Evolutionary conservation across 495 filamentous ascomycete species (phyloP).

Genomic region (Pseudotulostoma volvatum): DNA sequence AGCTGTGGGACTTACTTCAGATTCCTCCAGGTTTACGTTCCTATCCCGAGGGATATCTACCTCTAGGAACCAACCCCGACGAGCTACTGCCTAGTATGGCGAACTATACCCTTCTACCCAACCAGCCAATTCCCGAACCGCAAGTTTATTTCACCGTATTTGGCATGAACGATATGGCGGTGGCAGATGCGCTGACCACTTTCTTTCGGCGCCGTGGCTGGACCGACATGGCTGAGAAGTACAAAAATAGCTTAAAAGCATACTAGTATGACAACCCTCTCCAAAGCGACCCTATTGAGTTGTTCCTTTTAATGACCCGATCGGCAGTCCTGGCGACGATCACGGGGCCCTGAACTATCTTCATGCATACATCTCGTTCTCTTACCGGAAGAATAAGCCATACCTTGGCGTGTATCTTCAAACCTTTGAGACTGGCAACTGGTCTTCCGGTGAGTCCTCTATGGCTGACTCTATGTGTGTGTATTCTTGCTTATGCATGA

Average conservation of each 20-base stretch:
- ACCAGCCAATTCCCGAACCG: slow-evolving; percentile 5
- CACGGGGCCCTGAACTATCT: slow-evolving; percentile 1
- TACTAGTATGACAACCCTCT: no score
- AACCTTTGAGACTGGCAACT: no score
- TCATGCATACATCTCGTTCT: slow-evolving; percentile 8
- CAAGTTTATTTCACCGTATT: slow-evolving; percentile 7
- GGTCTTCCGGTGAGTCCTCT: no score
- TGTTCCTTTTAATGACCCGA: neutral
- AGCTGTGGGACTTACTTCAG: slow-evolving; percentile 8
- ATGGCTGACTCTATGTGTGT: no score
- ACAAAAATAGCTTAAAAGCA: slow-evolving; percentile 2
- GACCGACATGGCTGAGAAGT: slow-evolving; percentile 1
- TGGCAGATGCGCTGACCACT: slow-evolving; percentile 3
- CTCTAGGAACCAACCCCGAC: neutral
- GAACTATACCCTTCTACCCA: slow-evolving; percentile 6
- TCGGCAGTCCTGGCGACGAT: slow-evolving; percentile 3
- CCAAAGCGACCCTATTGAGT: neutral
- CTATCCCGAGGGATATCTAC: neutral
- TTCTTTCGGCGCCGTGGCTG: slow-evolving; percentile 6
- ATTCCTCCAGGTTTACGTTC: neutral
- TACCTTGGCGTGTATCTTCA: slow-evolving; percentile 9
- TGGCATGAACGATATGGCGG: slow-evolving; percentile 4
- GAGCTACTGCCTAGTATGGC: slow-evolving; percentile 5
- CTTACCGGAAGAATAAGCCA: slow-evolving; percentile 3
- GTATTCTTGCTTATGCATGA: no score